These are phyloP conservation scores for Singerocomus inundabilis DNA, from an alignment of 1,284 basidiomycete genomes.

Conservation along the genomic window DNA sequence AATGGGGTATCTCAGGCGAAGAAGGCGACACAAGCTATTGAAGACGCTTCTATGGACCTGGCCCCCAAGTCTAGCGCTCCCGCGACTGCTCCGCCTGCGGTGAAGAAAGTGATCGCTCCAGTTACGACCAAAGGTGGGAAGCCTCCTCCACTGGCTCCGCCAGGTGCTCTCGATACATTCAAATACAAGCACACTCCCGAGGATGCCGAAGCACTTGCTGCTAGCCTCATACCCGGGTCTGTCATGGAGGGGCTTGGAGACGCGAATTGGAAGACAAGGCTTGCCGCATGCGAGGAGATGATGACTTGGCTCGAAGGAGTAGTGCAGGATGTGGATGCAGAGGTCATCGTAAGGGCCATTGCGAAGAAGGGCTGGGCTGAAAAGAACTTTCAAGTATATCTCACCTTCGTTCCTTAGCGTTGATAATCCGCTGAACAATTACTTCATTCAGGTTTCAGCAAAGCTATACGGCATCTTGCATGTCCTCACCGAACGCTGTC, in stretches of 20 bases:
- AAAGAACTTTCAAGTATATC: slow-evolving; percentile 93
- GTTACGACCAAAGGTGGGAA: slow-evolving; percentile 51
- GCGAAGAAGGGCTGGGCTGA: slow-evolving; percentile 96
- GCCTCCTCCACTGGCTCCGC: slow-evolving; percentile 42
- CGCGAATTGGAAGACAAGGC: slow-evolving; percentile 89
- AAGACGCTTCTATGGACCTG: slow-evolving; percentile 27
- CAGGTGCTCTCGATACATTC: slow-evolving; percentile 75
- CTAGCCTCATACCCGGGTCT: slow-evolving; percentile 71
- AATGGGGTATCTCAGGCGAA: slow-evolving; percentile 39
- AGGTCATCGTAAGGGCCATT: slow-evolving; percentile 88
- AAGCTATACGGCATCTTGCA: slow-evolving; percentile 82
- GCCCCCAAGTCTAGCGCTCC: slow-evolving; percentile 28
- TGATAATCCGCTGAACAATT: slow-evolving; percentile 9
- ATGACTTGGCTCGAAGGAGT: slow-evolving; percentile 76
- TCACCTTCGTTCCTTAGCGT: slow-evolving; percentile 8
- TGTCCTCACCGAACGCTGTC: slow-evolving; percentile 74
- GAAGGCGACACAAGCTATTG: slow-evolving; percentile 47
- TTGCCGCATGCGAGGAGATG: slow-evolving; percentile 89
- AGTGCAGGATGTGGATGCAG: slow-evolving; percentile 75
- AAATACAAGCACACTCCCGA: slow-evolving; percentile 92
- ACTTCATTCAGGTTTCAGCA: slow-evolving; percentile 67
- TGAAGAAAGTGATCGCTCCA: slow-evolving; percentile 46
- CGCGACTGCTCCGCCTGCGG: slow-evolving; percentile 38
- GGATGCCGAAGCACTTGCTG: slow-evolving; percentile 84
- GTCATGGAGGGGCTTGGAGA: slow-evolving; percentile 79